Conservation (phyloP, 495 filamentous ascomycete genomes). For the Aspergillus indologenus region DNA sequence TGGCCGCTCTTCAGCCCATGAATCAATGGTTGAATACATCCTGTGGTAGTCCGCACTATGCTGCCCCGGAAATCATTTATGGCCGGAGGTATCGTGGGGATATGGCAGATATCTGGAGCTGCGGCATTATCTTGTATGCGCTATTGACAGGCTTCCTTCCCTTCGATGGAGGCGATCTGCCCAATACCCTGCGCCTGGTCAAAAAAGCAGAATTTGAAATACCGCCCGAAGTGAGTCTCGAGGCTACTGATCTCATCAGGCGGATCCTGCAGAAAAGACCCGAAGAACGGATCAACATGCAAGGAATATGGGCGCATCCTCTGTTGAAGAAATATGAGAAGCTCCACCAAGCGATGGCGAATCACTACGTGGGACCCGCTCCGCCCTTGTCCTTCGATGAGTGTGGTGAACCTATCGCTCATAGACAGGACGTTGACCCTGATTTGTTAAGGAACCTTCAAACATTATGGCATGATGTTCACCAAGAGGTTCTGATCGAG, state of each 20-base stretch:
- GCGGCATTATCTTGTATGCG: conserved; percentile 85
- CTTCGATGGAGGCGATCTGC: conserved; percentile 67
- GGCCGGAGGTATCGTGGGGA: conserved; percentile 73
- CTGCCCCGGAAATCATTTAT: conserved; percentile 83
- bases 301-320: conserved; percentile 78
- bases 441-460: conserved; percentile 80
- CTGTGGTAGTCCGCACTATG: conserved; percentile 95
- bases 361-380: conserved; percentile 51
- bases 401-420: conserved; percentile 49
- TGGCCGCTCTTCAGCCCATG: conserved; percentile 87
- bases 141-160: conserved; percentile 76
- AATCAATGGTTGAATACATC: conserved; percentile 75
- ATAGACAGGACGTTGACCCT: conserved; percentile 62
- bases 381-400: conserved; percentile 51
- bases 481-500: conserved; percentile 65
- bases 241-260: conserved; percentile 75
- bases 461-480: conserved; percentile 81
- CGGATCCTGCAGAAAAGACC: conserved; percentile 74
- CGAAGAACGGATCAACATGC: conserved; percentile 68
- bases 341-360: conserved; percentile 48
- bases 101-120: conserved; percentile 89
- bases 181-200: conserved; percentile 61
- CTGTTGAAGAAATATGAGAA: conserved; percentile 77
- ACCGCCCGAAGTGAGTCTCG: conserved; percentile 59
- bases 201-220: conserved; percentile 69